Evolutionary conservation across 2,329 filamentous ascomycete species (phyloP), one percentile per base, ranked within the genome.

Genomic region (Stagonosporopsis vannaccii): DNA sequence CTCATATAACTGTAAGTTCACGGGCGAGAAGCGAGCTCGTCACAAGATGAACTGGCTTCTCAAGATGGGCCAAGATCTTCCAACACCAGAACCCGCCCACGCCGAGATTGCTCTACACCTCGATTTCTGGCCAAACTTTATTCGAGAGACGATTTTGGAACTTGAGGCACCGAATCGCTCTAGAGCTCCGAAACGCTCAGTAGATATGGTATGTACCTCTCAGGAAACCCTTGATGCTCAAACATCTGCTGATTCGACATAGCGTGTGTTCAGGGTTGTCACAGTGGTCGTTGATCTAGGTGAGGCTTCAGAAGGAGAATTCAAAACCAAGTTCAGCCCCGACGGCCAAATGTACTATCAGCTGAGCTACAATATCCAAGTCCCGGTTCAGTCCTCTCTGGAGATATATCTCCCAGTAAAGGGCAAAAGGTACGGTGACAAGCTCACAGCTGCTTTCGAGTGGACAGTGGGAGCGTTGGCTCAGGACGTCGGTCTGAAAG

Each of bases 31-130:
- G 54, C 1, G 3, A 0, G 65, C 63, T 0, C 0, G 0, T 0
- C 15, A 57, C 11, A 67, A 67, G 30, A 57, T 67, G 52, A 0
- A 13, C 0, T 71, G 63, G 65, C 5, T 65, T 3, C 22, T 71
- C 0, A 45, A 36, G 3, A 66, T 60, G 15, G 69, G 69, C 0
- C 44, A 67, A 37, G 50, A 68, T 7, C 46, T 71, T 0, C 6
- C 36, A 0, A 57, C 62, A 0, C 43, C 51, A 0, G 13, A 15
- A 2, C 4, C 26, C 0, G 9, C 42, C 1, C 62, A 65, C 48
- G 60, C 46, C 0, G 17, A 26, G 22, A 53, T 15, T 1, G 0
- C 42, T 0, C 0, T 6, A 0, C 20, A 56, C 12, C 0, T 2
- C 0, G 0, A 1, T 0, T 61, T 60, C 33, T 66, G 55, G 50